Percentiles rank a stretch among this genome's conserved stretches.
These are phyloP conservation scores for Corinectria fuckeliana DNA, from an alignment of 2,329 filamentous ascomycete species.

Conservation along the genomic window DNA sequence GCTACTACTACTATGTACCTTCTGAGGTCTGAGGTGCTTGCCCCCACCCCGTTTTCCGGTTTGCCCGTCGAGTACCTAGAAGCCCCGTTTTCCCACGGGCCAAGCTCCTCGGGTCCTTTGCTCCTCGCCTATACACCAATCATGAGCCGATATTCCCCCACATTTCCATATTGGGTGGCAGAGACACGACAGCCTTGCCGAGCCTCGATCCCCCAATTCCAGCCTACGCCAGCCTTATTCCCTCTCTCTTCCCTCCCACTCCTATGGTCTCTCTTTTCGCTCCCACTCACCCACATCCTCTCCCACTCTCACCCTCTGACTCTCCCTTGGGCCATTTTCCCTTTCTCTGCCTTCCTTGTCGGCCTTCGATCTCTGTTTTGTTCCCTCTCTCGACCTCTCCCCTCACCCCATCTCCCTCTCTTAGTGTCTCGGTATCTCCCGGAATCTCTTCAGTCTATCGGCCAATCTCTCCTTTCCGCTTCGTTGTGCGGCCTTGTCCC, in stretches of 20 bases:
- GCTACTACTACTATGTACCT: conserved; percentile 10
- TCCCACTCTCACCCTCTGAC: conserved; percentile 18
- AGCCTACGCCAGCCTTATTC: conserved; percentile 39
- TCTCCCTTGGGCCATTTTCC: not conserved
- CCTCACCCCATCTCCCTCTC: conserved; percentile 1
- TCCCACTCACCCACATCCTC: conserved; percentile 12
- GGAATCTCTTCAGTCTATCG: conserved; percentile 18
- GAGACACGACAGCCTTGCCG: conserved; percentile 38
- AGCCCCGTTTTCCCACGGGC: conserved; percentile 21
- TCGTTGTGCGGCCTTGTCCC: conserved; percentile 10
- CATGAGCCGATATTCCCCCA: conserved; percentile 21
- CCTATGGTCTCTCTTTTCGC: conserved; percentile 7
- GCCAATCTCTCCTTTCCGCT: conserved; percentile 16
- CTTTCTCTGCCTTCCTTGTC: conserved; percentile 1
- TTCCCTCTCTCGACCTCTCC: conserved; percentile 16
- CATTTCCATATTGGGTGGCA: conserved; percentile 20
- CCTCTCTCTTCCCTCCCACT: conserved; percentile 28
- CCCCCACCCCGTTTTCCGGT: conserved; percentile 15
- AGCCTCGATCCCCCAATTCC: conserved; percentile 37
- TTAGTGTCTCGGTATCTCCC: conserved; percentile 11
- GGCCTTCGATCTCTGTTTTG: not conserved
- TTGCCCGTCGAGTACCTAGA: conserved; percentile 9
- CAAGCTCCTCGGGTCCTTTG: conserved; percentile 13
- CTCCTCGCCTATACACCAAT: conserved; percentile 41
- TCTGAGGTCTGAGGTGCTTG: too few species aligned